phyloP scores from a whole-genome alignment of 805 yeast species.

The Ogataea parapolymorpha region DNA sequence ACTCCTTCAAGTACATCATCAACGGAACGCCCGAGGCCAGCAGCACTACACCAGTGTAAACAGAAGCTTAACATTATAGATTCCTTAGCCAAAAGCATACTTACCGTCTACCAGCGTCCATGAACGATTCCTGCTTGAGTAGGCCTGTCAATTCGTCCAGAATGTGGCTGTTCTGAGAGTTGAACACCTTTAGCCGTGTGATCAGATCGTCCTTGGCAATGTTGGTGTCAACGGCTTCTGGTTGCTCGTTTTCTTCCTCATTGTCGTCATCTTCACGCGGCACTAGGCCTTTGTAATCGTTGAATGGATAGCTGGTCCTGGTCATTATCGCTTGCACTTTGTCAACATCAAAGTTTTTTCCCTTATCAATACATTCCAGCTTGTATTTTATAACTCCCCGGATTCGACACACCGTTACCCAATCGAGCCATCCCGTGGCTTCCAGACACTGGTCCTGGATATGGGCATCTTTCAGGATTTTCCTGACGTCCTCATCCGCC shows the following conservation, averaged over 20 bases:
- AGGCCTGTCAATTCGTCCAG: slow-evolving; percentile 27
- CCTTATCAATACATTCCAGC: slow-evolving; percentile 55
- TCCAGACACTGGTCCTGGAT: slow-evolving; percentile 46
- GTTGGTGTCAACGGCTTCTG: slow-evolving; percentile 1
- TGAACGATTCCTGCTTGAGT: slow-evolving; percentile 27
- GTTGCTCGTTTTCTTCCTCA: slow-evolving; percentile 29
- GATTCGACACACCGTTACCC: slow-evolving; percentile 57
- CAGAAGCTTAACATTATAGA: slow-evolving; percentile 2
- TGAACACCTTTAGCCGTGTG: slow-evolving; percentile 35
- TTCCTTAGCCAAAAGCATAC: background rate
- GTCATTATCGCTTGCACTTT: slow-evolving; percentile 42
- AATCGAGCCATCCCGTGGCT: slow-evolving; percentile 78
- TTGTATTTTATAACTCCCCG: slow-evolving; percentile 73
- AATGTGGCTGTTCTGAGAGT: slow-evolving; percentile 32
- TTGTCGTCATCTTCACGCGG: slow-evolving; percentile 31
- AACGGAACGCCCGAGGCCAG: slow-evolving; percentile 37
- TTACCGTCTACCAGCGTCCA: background rate
- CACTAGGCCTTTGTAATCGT: slow-evolving; percentile 28
- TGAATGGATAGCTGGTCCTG: slow-evolving; percentile 29
- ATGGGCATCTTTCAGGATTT: slow-evolving; percentile 38
- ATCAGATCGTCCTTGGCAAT: slow-evolving; percentile 32
- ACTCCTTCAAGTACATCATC: slow-evolving; percentile 56
- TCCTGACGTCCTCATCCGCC: slow-evolving; percentile 56
- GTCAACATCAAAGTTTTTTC: slow-evolving; percentile 41
- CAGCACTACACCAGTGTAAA: background rate